phyloP scores from a whole-genome alignment of 495 filamentous ascomycete genomes.

The Daldinia concentrica region DNA sequence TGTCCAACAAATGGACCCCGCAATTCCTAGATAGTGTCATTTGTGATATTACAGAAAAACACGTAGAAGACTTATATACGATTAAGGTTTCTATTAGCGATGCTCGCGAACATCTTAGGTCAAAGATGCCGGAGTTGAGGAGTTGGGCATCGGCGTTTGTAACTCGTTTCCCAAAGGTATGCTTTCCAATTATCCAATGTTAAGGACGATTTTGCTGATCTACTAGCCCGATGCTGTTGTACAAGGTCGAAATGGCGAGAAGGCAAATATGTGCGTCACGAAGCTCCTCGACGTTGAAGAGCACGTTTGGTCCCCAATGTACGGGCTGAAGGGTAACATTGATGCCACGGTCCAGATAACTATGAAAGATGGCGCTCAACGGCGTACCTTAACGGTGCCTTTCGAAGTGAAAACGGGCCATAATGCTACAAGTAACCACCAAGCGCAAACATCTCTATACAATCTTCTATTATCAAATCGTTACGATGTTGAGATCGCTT shows the following conservation, averaged over 20 bases:
- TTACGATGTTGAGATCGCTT: slow-evolving; percentile 89
- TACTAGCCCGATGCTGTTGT: slow-evolving; percentile 73
- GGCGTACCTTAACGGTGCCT: slow-evolving; percentile 80
- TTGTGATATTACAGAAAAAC: slow-evolving; percentile 68
- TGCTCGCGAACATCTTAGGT: slow-evolving; percentile 77
- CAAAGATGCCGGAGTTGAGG: slow-evolving; percentile 79
- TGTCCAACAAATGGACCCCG: slow-evolving; percentile 81
- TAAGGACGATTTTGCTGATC: slow-evolving; percentile 32
- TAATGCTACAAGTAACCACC: slow-evolving; percentile 77
- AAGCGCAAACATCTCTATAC: slow-evolving; percentile 94
- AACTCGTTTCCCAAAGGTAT: slow-evolving; percentile 72
- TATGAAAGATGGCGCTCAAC: slow-evolving; percentile 70
- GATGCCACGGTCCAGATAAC: slow-evolving; percentile 97
- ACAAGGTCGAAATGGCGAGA: slow-evolving; percentile 77
- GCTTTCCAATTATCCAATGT: slow-evolving; percentile 15
- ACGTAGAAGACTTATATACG: slow-evolving; percentile 86
- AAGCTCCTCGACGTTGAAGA: slow-evolving; percentile 97
- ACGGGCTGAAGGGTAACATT: slow-evolving; percentile 95
- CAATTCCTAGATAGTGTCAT: slow-evolving; percentile 71
- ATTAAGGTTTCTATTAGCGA: slow-evolving; percentile 77
- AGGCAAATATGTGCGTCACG: slow-evolving; percentile 81
- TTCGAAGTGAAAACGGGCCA: slow-evolving; percentile 96
- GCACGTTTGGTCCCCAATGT: slow-evolving; percentile 97
- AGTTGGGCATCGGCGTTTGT: slow-evolving; percentile 87
- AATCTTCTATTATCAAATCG: slow-evolving; percentile 92